Evolutionary conservation across 371 early-diverging fungal genomes (phyloP).

Genomic region (Saksenaea vasiformis): DNA sequence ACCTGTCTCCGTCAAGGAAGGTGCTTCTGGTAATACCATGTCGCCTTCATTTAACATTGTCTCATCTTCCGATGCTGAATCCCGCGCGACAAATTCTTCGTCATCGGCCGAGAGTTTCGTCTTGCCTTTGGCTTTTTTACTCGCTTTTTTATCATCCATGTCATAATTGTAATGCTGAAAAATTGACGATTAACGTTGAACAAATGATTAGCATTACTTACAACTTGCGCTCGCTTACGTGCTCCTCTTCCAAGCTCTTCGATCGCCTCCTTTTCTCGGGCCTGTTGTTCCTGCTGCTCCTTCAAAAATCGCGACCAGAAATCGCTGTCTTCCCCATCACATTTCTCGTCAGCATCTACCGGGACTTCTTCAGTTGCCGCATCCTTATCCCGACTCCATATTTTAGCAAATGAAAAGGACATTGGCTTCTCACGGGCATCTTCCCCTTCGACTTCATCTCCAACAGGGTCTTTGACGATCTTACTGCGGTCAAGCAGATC

Average conservation of each 20-base stretch:
- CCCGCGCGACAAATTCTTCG: background rate
- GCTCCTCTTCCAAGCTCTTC: constrained; percentile 38
- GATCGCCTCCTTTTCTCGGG: constrained; percentile 7
- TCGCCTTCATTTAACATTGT: background rate
- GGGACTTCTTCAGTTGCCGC: constrained; percentile 22
- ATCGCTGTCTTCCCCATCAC: constrained; percentile 31
- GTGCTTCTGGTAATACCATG: background rate
- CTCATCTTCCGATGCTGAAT: background rate
- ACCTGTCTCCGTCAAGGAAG: no score
- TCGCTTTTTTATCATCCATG: background rate
- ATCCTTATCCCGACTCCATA: constrained; percentile 37
- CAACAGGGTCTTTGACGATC: constrained; percentile 18
- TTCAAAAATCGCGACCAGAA: constrained; percentile 52
- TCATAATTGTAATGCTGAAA: background rate
- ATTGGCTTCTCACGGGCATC: constrained; percentile 16
- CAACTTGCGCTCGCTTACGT: constrained; percentile 37
- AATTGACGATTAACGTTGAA: background rate
- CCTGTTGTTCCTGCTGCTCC: constrained; percentile 22
- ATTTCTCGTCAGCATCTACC: constrained; percentile 3
- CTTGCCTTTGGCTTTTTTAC: background rate
- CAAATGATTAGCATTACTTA: background rate
- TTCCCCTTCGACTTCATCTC: constrained; percentile 20
- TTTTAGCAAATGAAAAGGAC: constrained; percentile 48
- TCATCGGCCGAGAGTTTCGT: background rate
- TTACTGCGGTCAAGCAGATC: constrained; percentile 67